Percentiles rank a stretch among this genome's conserved stretches.
Evolutionary conservation across 768 basidiomycete species (phyloP).

Genomic region (Mycena indigotica): DNA sequence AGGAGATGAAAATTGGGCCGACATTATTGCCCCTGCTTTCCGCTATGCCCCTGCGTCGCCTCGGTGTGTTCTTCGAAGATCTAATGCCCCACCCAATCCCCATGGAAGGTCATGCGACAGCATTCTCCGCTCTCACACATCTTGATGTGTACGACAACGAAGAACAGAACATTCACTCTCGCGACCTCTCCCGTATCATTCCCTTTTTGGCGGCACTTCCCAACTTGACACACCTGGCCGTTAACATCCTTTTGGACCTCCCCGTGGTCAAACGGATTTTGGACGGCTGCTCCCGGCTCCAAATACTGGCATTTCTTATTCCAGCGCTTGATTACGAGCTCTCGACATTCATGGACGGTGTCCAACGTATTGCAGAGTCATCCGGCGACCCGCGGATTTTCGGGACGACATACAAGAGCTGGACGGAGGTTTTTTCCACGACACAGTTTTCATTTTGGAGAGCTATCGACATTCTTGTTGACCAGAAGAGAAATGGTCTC

Average conservation of each 20-base stretch:
- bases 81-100: not conserved
- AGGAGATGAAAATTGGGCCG: not conserved
- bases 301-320: too few species aligned
- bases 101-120: not conserved
- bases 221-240: not conserved
- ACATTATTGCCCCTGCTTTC: not conserved
- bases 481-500: too few species aligned
- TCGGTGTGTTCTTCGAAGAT: not conserved
- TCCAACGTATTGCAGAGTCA: too few species aligned
- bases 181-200: not conserved
- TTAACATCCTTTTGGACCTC: not conserved
- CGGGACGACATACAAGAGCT: too few species aligned
- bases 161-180: too few species aligned
- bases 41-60: not conserved
- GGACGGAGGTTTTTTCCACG: too few species aligned
- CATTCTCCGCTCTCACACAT: not conserved
- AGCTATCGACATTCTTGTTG: too few species aligned
- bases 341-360: too few species aligned
- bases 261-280: not conserved
- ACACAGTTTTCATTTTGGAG: too few species aligned
- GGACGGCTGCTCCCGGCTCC: not conserved
- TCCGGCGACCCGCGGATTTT: too few species aligned
- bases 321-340: too few species aligned
- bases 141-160: not conserved
- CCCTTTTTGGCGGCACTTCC: not conserved